These are phyloP conservation scores for Musa itinerans DNA, from an alignment of 176 grass and related monocot species.

Conservation along the genomic window DNA sequence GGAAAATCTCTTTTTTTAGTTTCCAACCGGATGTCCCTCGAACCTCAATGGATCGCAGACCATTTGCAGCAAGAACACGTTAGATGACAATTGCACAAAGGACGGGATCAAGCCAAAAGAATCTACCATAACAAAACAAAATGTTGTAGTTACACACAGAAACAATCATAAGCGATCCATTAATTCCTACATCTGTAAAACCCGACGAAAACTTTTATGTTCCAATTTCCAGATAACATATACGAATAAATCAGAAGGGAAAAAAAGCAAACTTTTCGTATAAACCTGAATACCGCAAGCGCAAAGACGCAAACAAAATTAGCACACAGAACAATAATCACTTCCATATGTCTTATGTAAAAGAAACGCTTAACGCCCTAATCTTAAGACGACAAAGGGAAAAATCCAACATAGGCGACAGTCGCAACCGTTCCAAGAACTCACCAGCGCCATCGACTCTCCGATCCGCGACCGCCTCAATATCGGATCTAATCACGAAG, in stretches of 20 bases:
- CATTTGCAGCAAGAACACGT: neutral
- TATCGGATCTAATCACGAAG: neutral
- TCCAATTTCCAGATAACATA: neutral
- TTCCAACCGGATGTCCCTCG: too few relatives aligned
- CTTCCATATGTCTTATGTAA: neutral
- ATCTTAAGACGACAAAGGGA: neutral
- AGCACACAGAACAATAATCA: neutral
- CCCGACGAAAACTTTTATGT: neutral
- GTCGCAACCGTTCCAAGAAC: neutral
- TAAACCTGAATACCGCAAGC: neutral
- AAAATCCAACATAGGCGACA: neutral
- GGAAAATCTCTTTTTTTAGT: neutral
- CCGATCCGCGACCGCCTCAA: neutral
- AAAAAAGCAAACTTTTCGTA: neutral
- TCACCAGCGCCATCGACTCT: conserved; percentile 2
- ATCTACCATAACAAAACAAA: neutral
- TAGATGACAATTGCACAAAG: neutral
- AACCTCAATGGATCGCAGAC: too few relatives aligned
- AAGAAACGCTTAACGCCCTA: neutral
- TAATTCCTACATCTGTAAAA: too few relatives aligned
- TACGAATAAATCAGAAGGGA: neutral
- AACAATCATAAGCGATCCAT: too few relatives aligned
- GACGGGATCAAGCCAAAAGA: neutral
- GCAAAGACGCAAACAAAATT: neutral
- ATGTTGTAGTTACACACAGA: too few relatives aligned